phyloP scores from a whole-genome alignment of 225 moss, liverwort and hornwort species.

The Bryoerythrophyllum caledonicum region DNA sequence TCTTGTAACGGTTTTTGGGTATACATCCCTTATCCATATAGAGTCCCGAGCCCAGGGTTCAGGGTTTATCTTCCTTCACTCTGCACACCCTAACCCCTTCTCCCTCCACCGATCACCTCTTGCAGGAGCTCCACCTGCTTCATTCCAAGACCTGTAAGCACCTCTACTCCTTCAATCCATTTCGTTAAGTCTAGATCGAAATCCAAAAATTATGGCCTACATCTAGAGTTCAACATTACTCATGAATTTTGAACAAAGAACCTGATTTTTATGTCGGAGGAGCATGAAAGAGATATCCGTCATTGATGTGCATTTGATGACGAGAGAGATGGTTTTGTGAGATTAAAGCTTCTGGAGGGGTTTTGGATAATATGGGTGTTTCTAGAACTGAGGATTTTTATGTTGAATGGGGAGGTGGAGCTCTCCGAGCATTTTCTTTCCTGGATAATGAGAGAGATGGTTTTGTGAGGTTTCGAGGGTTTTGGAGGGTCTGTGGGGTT shows the following conservation, averaged over 20 bases:
- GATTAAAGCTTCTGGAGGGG: too few species aligned
- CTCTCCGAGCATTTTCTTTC: too few species aligned
- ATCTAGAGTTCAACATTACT: not conserved
- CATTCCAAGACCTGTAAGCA: not conserved
- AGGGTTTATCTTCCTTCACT: constrained; percentile 35
- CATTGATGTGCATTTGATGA: not conserved
- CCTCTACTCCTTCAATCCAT: not conserved
- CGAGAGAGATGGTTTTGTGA: not conserved
- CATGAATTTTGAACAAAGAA: not conserved
- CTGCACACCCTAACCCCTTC: too few species aligned
- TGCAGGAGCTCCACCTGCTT: constrained; percentile 4
- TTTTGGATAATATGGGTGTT: too few species aligned
- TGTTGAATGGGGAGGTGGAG: too few species aligned
- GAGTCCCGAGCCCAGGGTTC: constrained; percentile 39
- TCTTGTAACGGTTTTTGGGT: not conserved
- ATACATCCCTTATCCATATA: constrained; percentile 40
- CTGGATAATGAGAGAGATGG: too few species aligned
- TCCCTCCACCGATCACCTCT: not conserved
- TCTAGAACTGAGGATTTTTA: too few species aligned
- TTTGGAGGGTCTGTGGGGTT: too few species aligned
- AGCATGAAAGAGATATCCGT: not conserved
- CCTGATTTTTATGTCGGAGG: not conserved
- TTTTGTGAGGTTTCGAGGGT: too few species aligned
- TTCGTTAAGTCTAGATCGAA: not conserved
- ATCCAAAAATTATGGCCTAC: not conserved